Conservation (phyloP, 345 rosid species). For the Reutealis trisperma region DNA sequence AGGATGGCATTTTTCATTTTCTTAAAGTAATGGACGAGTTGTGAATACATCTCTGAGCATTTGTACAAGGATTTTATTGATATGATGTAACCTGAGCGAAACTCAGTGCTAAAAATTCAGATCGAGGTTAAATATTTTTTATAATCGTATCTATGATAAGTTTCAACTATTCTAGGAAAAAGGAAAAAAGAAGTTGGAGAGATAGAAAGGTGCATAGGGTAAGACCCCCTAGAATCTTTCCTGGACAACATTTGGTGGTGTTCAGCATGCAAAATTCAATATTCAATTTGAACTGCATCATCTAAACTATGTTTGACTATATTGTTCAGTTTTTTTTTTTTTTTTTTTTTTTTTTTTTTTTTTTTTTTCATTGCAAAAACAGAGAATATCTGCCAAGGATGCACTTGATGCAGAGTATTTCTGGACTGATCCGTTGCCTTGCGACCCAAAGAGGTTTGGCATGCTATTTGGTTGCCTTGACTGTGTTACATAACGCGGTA, state of each 20-base stretch:
- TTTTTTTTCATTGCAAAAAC: constrained; percentile 15
- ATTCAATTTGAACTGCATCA: not conserved
- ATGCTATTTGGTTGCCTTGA: not conserved
- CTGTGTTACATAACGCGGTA: no score
- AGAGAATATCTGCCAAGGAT: constrained; percentile 96
- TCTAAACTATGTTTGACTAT: not conserved
- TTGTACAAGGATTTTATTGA: not conserved
- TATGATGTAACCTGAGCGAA: not conserved
- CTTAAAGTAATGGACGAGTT: not conserved
- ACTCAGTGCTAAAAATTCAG: not conserved
- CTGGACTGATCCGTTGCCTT: constrained; percentile 95
- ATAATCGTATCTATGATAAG: not conserved
- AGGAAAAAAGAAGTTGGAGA: not conserved
- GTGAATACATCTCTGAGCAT: not conserved
- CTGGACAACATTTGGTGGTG: not conserved
- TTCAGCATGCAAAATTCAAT: not conserved
- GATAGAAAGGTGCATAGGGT: no score
- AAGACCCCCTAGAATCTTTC: not conserved
- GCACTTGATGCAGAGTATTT: constrained; percentile 96
- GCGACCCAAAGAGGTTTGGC: constrained; percentile 84
- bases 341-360: not conserved
- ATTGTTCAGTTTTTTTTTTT: not conserved
- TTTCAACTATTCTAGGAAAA: not conserved
- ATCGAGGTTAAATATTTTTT: not conserved
- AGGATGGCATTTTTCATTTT: no score